These are phyloP conservation scores for Chlorella sp. DNA, from an alignment of 139 green algal genomes.

Conservation along the genomic window DNA sequence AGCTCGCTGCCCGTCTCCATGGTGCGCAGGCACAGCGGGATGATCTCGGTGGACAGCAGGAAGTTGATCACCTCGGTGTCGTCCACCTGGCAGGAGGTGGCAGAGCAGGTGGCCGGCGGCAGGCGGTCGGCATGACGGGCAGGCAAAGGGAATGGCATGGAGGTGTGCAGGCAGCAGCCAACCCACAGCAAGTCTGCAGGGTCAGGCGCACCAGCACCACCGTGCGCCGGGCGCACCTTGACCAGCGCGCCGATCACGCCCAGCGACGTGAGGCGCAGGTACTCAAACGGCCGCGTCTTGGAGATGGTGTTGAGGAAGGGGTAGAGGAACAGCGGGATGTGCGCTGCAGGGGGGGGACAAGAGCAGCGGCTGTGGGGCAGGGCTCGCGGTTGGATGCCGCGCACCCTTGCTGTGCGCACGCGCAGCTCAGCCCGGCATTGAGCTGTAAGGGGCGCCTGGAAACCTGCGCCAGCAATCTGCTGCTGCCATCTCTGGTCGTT, in stretches of 20 bases:
- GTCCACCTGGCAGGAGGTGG: constrained; percentile 71
- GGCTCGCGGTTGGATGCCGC: too few species aligned
- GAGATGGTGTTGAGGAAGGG: constrained; percentile 98
- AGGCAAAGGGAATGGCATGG: too few species aligned
- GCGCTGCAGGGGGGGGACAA: constrained; percentile 68
- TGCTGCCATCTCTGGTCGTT: too few species aligned
- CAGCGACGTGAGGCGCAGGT: constrained; percentile 96
- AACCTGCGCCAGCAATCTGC: too few species aligned
- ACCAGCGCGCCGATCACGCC: constrained; percentile 98
- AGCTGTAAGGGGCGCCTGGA: too few species aligned
- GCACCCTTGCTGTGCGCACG: too few species aligned
- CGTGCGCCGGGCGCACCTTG: constrained; percentile 87
- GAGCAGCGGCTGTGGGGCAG: too few species aligned
- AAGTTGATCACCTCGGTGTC: constrained; percentile 99
- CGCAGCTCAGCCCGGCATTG: too few species aligned
- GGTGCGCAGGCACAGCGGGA: constrained; percentile 97
- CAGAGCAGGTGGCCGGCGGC: background rate
- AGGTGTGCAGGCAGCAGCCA: too few species aligned
- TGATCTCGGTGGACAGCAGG: constrained; percentile 99
- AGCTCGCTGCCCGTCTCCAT: constrained; percentile 99
- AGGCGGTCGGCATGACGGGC: background rate
- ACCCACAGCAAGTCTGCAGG: too few species aligned
- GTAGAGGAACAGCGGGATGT: constrained; percentile 99
- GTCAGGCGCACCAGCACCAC: too few species aligned
- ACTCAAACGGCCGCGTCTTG: constrained; percentile 99